phyloP scores from a whole-genome alignment of 768 basidiomycete species.

The Suillus ampliporus region DNA sequence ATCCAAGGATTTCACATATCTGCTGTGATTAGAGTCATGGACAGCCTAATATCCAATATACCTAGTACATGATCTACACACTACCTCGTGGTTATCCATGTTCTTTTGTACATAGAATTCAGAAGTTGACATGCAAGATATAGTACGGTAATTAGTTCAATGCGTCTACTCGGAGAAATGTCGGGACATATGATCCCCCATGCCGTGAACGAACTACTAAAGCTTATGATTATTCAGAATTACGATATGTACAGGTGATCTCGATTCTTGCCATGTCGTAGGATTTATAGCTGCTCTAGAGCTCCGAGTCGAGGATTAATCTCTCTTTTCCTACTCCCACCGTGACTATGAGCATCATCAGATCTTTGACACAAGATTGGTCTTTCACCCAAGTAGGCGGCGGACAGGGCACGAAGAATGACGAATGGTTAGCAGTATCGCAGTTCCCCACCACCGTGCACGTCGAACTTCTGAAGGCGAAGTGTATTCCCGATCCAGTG shows the following conservation, averaged over 20 bases:
- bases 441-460: constrained; percentile 87
- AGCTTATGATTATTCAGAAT: neutral
- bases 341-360: constrained; percentile 27
- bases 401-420: constrained; percentile 59
- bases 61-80: neutral
- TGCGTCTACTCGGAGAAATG: constrained; percentile 16
- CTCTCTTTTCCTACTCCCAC: neutral
- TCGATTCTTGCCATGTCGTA: neutral
- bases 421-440: constrained; percentile 69
- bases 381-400: constrained; percentile 70
- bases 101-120: neutral
- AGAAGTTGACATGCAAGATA: too few species aligned
- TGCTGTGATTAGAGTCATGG: constrained; percentile 42
- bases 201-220: neutral
- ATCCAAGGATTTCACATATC: constrained; percentile 50
- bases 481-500: constrained; percentile 85
- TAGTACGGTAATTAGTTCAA: too few species aligned
- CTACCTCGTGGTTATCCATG: neutral
- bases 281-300: constrained; percentile 14
- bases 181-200: constrained; percentile 12
- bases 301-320: too few species aligned
- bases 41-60: neutral
- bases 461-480: constrained; percentile 76
- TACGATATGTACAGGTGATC: constrained; percentile 12
- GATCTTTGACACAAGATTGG: constrained; percentile 56